A percentile compares a stretch with the other conserved stretches of the same genome.
Evolutionary conservation across 768 basidiomycete species (phyloP).

Genomic region (Trametes cubensis): DNA sequence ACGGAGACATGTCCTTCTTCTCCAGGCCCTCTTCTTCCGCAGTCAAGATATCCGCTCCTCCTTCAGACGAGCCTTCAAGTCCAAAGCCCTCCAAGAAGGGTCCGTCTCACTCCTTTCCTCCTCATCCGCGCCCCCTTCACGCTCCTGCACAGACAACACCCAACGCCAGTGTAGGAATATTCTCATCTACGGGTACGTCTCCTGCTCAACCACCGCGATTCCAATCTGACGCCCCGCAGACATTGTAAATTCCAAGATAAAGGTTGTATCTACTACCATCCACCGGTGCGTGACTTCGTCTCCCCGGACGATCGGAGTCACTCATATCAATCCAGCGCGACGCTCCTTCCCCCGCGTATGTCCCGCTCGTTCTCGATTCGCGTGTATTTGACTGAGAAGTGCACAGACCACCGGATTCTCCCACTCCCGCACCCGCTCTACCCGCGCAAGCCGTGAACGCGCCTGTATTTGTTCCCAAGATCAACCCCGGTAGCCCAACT

Average conservation of each 20-base stretch:
- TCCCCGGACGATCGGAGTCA: conserved; percentile 6
- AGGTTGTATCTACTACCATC: conserved; percentile 84
- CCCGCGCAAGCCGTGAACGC: conserved; percentile 77
- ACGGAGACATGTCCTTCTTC: conserved; percentile 67
- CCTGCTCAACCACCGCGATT: background rate
- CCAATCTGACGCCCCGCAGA: conserved; percentile 41
- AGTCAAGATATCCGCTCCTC: conserved; percentile 73
- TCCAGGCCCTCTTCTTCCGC: conserved; percentile 62
- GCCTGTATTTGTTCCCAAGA: conserved; percentile 82
- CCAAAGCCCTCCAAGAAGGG: conserved; percentile 51
- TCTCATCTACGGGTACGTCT: conserved; percentile 80
- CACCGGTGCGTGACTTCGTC: conserved; percentile 49
- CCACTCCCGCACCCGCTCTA: conserved; percentile 42
- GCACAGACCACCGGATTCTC: conserved; percentile 49
- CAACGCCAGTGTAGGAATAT: conserved; percentile 90
- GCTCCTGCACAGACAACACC: conserved; percentile 52
- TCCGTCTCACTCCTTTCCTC: conserved; percentile 17
- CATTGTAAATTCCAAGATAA: conserved; percentile 86
- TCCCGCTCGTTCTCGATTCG: background rate
- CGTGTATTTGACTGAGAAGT: conserved; percentile 5
- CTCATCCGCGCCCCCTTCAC: conserved; percentile 21
- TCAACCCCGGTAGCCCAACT: conserved; percentile 22
- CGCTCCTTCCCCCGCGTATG: conserved; percentile 35
- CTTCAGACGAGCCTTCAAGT: conserved; percentile 43
- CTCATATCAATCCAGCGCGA: conserved; percentile 28